Conservation (phyloP, 352 stramenopile genomes). For the Ophiocytium majus region DNA sequence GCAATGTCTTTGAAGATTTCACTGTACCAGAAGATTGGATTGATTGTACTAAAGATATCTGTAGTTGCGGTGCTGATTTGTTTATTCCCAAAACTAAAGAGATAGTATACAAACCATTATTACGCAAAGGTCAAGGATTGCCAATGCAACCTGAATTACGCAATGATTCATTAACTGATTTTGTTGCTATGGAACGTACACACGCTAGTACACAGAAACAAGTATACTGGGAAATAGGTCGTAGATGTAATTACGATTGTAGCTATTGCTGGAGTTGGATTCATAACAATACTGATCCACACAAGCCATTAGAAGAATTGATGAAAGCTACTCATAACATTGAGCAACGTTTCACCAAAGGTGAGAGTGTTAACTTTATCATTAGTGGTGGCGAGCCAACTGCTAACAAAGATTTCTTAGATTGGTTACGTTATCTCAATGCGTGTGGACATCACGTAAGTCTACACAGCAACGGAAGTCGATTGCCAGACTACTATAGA, state of each 20-base stretch:
- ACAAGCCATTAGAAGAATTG: not conserved
- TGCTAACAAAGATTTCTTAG: not conserved
- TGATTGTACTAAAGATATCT: not conserved
- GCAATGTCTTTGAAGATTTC: constrained; percentile 6
- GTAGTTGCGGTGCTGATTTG: constrained; percentile 2
- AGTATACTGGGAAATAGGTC: not conserved
- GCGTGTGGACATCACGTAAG: not conserved
- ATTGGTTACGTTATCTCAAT: constrained; percentile 4
- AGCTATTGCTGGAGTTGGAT: not conserved
- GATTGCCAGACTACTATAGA: not conserved
- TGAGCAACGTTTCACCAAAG: not conserved
- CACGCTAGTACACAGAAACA: not conserved
- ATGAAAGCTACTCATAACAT: not conserved
- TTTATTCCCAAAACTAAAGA: constrained; percentile 4
- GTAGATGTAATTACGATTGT: constrained; percentile 3
- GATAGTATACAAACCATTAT: not conserved
- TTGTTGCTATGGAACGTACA: not conserved
- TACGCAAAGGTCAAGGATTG: not conserved
- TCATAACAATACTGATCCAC: not conserved
- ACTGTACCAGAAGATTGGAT: not conserved
- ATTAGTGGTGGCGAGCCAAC: constrained; percentile 12
- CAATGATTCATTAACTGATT: not conserved
- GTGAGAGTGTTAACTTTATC: not conserved
- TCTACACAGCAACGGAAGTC: constrained; percentile 3
- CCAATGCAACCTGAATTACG: not conserved